Percentiles rank a stretch among this genome's conserved stretches.
phyloP scores from a whole-genome alignment of 352 stramenopile genomes.

The Phytopythium oedochilum region DNA sequence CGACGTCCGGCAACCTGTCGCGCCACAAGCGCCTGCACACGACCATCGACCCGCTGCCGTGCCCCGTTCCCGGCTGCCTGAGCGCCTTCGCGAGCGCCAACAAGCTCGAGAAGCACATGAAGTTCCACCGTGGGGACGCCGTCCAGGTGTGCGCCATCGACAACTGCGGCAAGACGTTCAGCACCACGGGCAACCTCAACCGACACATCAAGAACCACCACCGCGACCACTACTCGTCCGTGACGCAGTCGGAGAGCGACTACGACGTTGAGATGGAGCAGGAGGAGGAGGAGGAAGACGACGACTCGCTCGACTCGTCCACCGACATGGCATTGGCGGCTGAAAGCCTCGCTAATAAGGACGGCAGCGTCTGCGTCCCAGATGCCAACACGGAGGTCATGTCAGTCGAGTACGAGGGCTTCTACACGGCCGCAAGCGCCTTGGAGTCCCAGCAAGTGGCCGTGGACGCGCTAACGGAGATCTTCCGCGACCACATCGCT shows the following conservation, averaged over 20 bases:
- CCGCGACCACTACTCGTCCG: slow-evolving; percentile 5
- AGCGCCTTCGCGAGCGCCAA: slow-evolving; percentile 32
- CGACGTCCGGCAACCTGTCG: slow-evolving; percentile 52
- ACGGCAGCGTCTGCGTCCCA: neutral
- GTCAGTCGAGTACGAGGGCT: neutral
- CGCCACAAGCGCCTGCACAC: slow-evolving; percentile 49
- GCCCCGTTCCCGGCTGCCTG: slow-evolving; percentile 19
- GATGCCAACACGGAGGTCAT: neutral
- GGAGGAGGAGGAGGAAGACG: too few relatives aligned
- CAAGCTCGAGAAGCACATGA: slow-evolving; percentile 39
- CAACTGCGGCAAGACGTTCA: slow-evolving; percentile 52
- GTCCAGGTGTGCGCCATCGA: slow-evolving; percentile 15
- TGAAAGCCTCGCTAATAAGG: neutral
- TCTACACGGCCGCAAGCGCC: neutral
- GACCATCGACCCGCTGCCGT: slow-evolving; percentile 25
- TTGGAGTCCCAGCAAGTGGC: neutral
- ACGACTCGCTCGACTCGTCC: neutral
- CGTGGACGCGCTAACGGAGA: slow-evolving; percentile 24
- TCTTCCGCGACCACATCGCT: slow-evolving; percentile 30
- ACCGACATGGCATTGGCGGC: neutral
- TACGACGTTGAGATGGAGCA: neutral
- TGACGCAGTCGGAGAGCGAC: neutral
- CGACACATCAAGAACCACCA: slow-evolving; percentile 36
- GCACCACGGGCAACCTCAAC: slow-evolving; percentile 53
- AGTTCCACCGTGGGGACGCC: slow-evolving; percentile 28